A percentile compares a stretch with the other conserved stretches of the same genome.
These are phyloP conservation scores for Monilinia fructicola DNA, from an alignment of 2,329 filamentous ascomycete species.

Conservation along the genomic window DNA sequence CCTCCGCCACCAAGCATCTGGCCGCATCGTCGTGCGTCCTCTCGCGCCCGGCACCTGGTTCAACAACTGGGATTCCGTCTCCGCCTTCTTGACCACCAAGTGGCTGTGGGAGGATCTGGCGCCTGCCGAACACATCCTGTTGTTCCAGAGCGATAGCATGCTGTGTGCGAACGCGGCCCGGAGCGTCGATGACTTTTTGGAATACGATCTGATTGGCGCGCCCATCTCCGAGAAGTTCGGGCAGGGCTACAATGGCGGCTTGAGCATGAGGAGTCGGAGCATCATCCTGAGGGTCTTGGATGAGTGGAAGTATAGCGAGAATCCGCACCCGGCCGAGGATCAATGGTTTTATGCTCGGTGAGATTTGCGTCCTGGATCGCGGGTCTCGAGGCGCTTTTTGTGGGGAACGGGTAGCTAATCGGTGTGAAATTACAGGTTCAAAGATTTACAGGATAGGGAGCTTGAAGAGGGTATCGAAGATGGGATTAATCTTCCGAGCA, in stretches of 20 bases:
- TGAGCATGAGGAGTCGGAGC: conserved; percentile 43
- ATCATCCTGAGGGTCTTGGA: conserved; percentile 40
- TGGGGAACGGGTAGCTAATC: background rate
- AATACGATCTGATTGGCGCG: conserved; percentile 43
- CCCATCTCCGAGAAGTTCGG: conserved; percentile 39
- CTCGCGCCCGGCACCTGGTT: conserved; percentile 43
- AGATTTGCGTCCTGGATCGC: background rate
- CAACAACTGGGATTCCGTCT: conserved; percentile 42
- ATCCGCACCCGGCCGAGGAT: conserved; percentile 36
- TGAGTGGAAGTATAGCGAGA: conserved; percentile 34
- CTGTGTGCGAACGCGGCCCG: conserved; percentile 41
- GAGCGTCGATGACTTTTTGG: conserved; percentile 41
- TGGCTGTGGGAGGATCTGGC: conserved; percentile 42
- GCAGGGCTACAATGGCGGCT: conserved; percentile 42
- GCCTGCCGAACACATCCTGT: conserved; percentile 39
- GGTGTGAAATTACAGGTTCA: conserved; percentile 28
- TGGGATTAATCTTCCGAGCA: conserved; percentile 36
- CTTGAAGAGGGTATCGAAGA: conserved; percentile 30
- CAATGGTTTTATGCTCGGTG: conserved; percentile 39
- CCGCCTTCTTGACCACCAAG: conserved; percentile 38
- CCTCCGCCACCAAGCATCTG: conserved; percentile 40
- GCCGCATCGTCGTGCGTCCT: conserved; percentile 43
- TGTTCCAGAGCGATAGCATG: conserved; percentile 43
- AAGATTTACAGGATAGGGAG: conserved; percentile 31
- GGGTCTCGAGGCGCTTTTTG: background rate